These are phyloP conservation scores for Eucalyptus leucophloia DNA, from an alignment of 345 rosid species.

Conservation along the genomic window DNA sequence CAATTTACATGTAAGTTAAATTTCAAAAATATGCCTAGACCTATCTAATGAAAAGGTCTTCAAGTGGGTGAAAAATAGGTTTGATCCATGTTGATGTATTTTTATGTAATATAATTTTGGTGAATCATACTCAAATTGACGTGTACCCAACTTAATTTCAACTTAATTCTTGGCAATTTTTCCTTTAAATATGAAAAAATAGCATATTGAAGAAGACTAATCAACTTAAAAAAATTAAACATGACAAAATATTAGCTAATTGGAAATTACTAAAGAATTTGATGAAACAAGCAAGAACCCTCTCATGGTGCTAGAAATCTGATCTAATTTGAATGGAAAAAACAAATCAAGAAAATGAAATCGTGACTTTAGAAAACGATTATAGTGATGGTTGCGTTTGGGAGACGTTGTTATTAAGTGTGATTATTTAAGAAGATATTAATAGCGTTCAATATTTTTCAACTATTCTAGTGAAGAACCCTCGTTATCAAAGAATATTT, in stretches of 20 bases:
- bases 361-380: not conserved
- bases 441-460: not conserved
- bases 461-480: not conserved
- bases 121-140: not conserved
- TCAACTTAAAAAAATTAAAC: not conserved
- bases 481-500: not conserved
- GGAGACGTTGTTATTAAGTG: not conserved
- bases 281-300: not conserved
- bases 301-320: not conserved
- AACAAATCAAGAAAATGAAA: not conserved
- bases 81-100: not conserved
- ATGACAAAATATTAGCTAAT: not conserved
- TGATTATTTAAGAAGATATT: not conserved
- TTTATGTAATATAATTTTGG: not conserved
- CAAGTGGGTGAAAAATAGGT: not conserved
- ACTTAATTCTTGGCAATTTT: not conserved
- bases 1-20: not conserved
- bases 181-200: not conserved
- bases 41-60: not conserved
- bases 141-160: not conserved
- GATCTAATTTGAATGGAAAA: not conserved
- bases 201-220: not conserved
- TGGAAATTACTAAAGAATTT: not conserved
- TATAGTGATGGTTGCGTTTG: not conserved
- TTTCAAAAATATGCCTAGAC: not conserved